Evolutionary conservation across 441 rosid genomes (phyloP), one percentile per base, ranked within the genome.

Genomic region (Erysimum cheiri): DNA sequence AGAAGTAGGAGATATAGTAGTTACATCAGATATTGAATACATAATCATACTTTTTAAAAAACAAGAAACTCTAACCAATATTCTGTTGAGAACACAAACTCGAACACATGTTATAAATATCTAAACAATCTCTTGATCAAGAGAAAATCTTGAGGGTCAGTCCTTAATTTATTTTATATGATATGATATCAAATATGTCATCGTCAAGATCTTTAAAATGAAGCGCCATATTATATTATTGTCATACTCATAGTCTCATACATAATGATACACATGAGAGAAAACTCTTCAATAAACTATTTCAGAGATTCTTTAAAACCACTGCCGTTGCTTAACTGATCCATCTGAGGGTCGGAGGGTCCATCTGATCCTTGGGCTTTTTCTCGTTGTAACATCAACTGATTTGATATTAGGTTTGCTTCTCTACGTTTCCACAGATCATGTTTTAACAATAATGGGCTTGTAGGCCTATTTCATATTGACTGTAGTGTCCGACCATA

Each of bases 181-280:
- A 64, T 19, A 48, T 33, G 24, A 35, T 33, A 47, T 33, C 12
- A 49, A 12, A 64, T 48, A 64, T 52, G 69, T n/a, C 19, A 49
- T 24, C 47, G 8, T 60, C 32, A 35, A 31, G 33, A 31, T 31
- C 33, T 31, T 31, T 41, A 36, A 11, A 44, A 29, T 43, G 22
- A 9, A 14, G 9, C 7, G 0, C 48, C 35, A 8, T 60, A 26
- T n/a, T 22, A 22, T 22, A 1, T 19, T 19, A 19, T 19, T 19
- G 24, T 22, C 24, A 60, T 41, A 11, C 13, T 26, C 5, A 14
- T 28, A 12, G 8, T n/a, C n/a, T n/a, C n/a, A n/a, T n/a, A n/a
- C n/a, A 57, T 1, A 17, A 1, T 29, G 31, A 29, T 29, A 33
- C 28, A 56, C 7, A 7, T 5, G 19, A 19, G 28, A 17, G 12